Base-by-base conservation (phyloP, 495 filamentous ascomycete species). In the Aspergillus affinis region DNA sequence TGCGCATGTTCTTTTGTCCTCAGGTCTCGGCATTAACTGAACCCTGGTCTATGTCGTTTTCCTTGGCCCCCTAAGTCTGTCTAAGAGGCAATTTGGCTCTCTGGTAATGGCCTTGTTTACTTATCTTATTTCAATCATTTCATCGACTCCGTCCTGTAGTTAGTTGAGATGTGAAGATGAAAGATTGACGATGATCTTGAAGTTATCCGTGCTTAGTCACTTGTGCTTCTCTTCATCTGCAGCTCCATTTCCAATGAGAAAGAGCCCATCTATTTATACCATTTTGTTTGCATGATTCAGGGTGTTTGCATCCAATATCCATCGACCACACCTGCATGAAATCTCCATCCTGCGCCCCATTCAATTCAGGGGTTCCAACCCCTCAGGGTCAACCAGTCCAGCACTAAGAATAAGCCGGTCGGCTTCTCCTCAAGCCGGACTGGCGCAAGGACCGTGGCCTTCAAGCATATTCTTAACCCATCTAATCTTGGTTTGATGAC, bases 401-500 rank as follows among this genome's bases (percentile, higher is more conserved):
- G 36, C 36, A 15, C 36, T 41, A 41, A 41, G 36, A 41, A 13
- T 15, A 13, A 41, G 36, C 36, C 36, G 36, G 13, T 41, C 36
- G 36, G 36, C 36, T 17, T 41, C 36, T 41, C 36, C 36, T 41
- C 15, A 41, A 41, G 36, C 36, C 36, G 36, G 13, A 13, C 36
- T 13, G 36, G 36, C 50, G 26, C 21, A 29, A 29, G 50, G 50
- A 52, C 17, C 21, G 13, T 27, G 26, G 26, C 2, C 23, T 29
- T n/a, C 50, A 12, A 29, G 6, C 21, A 29, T 26, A 18, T 8
- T 17, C 23, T 29, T 10, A 15, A 15, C 36, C 36, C 36, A 41
- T 41, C 36, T 41, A 41, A 44, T 36, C 46, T 46, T 17, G 13
- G 50, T 29, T 27, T 41, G 57, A 59, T 59, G 48, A 44, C 46